Evolutionary conservation across 495 filamentous ascomycete species (phyloP).

Genomic region (Margaritispora aquatica): DNA sequence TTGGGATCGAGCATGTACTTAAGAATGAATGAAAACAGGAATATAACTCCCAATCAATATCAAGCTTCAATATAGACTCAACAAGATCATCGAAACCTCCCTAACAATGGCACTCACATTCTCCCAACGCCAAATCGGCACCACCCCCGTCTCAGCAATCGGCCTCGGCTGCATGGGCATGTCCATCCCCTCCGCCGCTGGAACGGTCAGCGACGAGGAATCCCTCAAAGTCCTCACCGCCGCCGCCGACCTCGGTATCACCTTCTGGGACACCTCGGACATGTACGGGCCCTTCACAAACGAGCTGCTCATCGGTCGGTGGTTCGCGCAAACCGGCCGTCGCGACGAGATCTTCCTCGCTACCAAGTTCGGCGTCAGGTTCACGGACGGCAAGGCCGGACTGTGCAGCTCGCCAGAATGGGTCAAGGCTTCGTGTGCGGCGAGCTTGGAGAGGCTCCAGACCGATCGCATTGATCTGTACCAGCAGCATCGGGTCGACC

Average conservation of each 20-base stretch:
- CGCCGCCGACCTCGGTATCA: slow-evolving; percentile 38
- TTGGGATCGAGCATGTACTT: no score
- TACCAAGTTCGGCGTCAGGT: slow-evolving; percentile 42
- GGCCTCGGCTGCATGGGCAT: slow-evolving; percentile 39
- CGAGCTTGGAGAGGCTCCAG: slow-evolving; percentile 43
- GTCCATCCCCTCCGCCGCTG: slow-evolving; percentile 22
- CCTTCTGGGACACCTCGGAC: slow-evolving; percentile 57
- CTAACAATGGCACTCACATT: slow-evolving; percentile 23
- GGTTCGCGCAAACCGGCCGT: slow-evolving; percentile 47
- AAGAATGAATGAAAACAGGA: no score
- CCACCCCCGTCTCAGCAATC: slow-evolving; percentile 31
- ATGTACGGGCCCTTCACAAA: slow-evolving; percentile 37
- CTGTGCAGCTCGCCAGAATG: slow-evolving; percentile 22
- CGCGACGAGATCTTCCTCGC: slow-evolving; percentile 48
- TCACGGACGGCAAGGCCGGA: slow-evolving; percentile 7
- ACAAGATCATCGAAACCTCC: no score
- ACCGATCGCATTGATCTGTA: slow-evolving; percentile 50
- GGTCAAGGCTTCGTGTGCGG: slow-evolving; percentile 29
- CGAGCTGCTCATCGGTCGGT: slow-evolving; percentile 50
- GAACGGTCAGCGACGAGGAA: slow-evolving; percentile 31
- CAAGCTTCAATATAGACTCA: no score
- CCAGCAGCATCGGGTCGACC: slow-evolving; percentile 60
- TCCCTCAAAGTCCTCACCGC: slow-evolving; percentile 29
- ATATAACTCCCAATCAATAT: no score
- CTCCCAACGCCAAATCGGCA: slow-evolving; percentile 34